Evolutionary conservation across 1,284 basidiomycete species (phyloP), one percentile per base, ranked within the genome.

Genomic region (Ganoderma lingzhi): DNA sequence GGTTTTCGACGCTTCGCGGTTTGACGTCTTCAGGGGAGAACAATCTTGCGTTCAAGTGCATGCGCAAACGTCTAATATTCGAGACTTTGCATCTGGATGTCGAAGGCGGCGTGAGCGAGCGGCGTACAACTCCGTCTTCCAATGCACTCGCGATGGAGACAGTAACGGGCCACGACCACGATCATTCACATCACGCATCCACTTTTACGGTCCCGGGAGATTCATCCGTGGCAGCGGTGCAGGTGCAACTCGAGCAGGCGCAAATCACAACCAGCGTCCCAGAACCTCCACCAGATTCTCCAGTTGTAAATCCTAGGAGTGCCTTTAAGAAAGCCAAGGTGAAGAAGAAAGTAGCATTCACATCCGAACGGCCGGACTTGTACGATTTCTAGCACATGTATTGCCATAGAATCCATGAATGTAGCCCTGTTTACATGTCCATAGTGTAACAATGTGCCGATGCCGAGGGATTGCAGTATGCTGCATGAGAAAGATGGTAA

Each of bases 21-120:
- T 82, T 95, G 58, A 85, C 85, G 2, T 84, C 87, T 61, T 87
- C 84, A 61, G 84, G 84, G 35, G 96, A 98, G 80, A 98, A 99
- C 81, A 98, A 99, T 76, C 86, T 99, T 19, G 96, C 94, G 6
- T 99, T 99, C 87, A 95, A 93, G 79, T 94, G 96, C 75, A 97
- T 93, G 76, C 86, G 97, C 71, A 96, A 95, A 78, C 83, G 94
- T 48, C 84, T 98, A 62, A 85, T 97, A 30, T 89, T 99, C 73
- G 97, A 99, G 82, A 98, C 96, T 30, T 83, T 98, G 68, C 96
- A 98, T 82, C 85, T 98, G 14, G 97, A 97, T 77, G 87, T 96
- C 4, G 96, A 98, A 78, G 97, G 96, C 12, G 96, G 96, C 6
- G 91, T 96, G 6, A 87, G 91, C 15, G 97, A 98, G 80, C 85